Evolutionary conservation across 2,329 filamentous ascomycete species (phyloP), one percentile per base, ranked within the genome.

Genomic region (Pseudogymnoascus pannorum): DNA sequence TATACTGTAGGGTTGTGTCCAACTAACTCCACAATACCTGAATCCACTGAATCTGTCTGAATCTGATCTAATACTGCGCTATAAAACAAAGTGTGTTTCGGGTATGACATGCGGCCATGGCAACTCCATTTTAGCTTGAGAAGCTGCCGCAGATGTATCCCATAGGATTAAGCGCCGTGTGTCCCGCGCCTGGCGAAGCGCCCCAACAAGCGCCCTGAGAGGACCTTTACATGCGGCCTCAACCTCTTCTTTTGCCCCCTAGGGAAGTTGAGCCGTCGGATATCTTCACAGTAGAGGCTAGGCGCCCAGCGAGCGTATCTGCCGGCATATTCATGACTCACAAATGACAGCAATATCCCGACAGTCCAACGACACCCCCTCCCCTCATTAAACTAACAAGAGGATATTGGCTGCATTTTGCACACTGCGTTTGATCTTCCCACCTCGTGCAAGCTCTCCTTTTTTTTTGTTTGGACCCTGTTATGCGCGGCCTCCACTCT

Each of bases 401-500:
- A 54, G 48, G 48, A 33, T 20, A 54, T 54, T 54, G 48, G 26
- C 48, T 54, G 26, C 16, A 31, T 18, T 31, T 54, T n/a, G 18
- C 48, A 20, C 48, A 54, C 26, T 12, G 9, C n/a, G 16, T 31
- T 11, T 8, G 48, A 8, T 24, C n/a, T 9, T 33, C 26, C 16
- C 48, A 54, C 20, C n/a, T 3, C n/a, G 48, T 31, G 48, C n/a
- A n/a, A 54, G 48, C 26, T 54, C 48, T 14, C 48, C 14, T 54
- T n/a, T 20, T n/a, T 20, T 31, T 54, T 31, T 33, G 26, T 54
- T 54, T 54, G 26, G 48, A 4, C 26, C 24, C 29, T 59, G 42
- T 70, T 63, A 72, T 64, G 66, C 64, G 63, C 68, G 68, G 22
- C 69, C 69, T 62, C 70, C 68, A 59, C 82, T 76, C 71, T 84